Evolutionary conservation across 2,329 filamentous ascomycete species (phyloP).

Genomic region (Thielaviopsis punctulata): DNA sequence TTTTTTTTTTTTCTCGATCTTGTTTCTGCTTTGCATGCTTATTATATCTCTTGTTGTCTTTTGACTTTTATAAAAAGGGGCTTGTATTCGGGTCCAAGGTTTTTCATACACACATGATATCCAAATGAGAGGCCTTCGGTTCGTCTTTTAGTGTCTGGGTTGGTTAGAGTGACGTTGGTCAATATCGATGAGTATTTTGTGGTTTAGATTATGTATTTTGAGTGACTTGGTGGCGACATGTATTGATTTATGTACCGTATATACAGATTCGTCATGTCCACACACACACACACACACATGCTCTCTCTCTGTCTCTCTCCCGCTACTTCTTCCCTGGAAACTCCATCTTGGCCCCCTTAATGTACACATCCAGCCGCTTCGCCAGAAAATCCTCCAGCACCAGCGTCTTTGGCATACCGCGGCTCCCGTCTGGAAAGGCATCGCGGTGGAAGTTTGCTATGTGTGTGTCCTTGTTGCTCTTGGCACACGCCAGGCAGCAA

Average conservation of each 20-base stretch:
- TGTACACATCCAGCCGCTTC: slow-evolving; percentile 6
- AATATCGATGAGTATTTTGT: background rate
- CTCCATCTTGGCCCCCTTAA: slow-evolving; percentile 11
- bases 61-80: background rate
- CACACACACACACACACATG: background rate
- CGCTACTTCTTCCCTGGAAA: background rate
- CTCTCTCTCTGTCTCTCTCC: background rate
- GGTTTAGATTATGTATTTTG: too few species aligned
- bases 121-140: background rate
- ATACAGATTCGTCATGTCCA: background rate
- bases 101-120: background rate
- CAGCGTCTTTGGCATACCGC: slow-evolving; percentile 11
- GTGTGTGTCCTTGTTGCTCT: slow-evolving; percentile 11
- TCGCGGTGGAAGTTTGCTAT: slow-evolving; percentile 11
- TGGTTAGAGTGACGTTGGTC: background rate
- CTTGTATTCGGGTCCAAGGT: background rate
- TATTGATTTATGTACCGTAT: too few species aligned
- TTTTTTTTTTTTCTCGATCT: background rate
- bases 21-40: background rate
- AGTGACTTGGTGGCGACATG: too few species aligned
- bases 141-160: background rate
- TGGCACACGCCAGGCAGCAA: slow-evolving; percentile 11
- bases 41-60: background rate
- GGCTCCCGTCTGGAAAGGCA: slow-evolving; percentile 4
- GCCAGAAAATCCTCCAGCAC: slow-evolving; percentile 10